phyloP scores from a whole-genome alignment of 371 early-diverging fungal genomes.

The Mucor plumbeus region DNA sequence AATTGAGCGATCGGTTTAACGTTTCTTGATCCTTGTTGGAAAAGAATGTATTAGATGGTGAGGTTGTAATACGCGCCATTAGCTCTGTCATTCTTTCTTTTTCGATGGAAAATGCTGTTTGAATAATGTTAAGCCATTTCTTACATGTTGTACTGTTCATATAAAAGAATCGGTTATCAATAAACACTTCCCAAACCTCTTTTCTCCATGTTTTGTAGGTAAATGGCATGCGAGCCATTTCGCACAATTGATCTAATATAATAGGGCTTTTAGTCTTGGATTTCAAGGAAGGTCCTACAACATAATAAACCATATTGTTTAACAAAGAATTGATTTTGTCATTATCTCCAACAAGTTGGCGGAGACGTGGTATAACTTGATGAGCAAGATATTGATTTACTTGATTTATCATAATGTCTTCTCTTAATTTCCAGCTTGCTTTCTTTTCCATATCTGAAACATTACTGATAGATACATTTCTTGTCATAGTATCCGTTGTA shows the following conservation, averaged over 20 bases:
- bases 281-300: constrained; percentile 73
- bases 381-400: constrained; percentile 56
- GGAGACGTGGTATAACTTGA: constrained; percentile 70
- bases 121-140: constrained; percentile 74
- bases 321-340: constrained; percentile 70
- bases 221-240: constrained; percentile 68
- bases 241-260: constrained; percentile 54
- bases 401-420: constrained; percentile 57
- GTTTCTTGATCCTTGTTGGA: constrained; percentile 85
- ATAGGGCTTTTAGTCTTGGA: constrained; percentile 51
- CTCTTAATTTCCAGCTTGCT: constrained; percentile 52
- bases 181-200: constrained; percentile 82
- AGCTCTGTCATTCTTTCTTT: constrained; percentile 77
- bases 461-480: constrained; percentile 45
- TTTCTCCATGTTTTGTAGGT: constrained; percentile 77
- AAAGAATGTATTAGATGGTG: constrained; percentile 77
- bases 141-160: constrained; percentile 56
- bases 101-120: constrained; percentile 70
- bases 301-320: constrained; percentile 81
- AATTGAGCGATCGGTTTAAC: constrained; percentile 63
- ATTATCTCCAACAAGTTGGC: constrained; percentile 71
- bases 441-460: constrained; percentile 57
- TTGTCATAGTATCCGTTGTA: constrained; percentile 18
- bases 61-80: constrained; percentile 74
- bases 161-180: constrained; percentile 76